Evolutionary conservation across 371 early-diverging fungal genomes (phyloP).

Genomic region (Haplosporangium sp.): DNA sequence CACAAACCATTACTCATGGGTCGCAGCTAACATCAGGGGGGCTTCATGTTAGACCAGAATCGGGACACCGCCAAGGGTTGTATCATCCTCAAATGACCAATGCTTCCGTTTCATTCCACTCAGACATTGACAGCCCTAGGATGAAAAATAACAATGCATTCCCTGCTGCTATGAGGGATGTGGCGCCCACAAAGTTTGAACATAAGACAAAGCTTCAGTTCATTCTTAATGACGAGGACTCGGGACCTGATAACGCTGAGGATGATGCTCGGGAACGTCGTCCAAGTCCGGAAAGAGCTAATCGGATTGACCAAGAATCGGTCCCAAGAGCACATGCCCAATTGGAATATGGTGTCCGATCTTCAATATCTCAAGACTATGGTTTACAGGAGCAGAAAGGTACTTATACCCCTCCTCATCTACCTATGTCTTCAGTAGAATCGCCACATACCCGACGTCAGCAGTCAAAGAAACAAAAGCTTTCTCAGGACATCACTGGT

Average conservation of each 20-base stretch:
- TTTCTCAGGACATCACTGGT: constrained; percentile 22
- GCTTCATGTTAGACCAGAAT: background rate
- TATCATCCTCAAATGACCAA: constrained; percentile 1
- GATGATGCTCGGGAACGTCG: constrained; percentile 18
- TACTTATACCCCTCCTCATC: background rate
- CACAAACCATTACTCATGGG: constrained; percentile 5
- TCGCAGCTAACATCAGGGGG: background rate
- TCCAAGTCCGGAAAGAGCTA: constrained; percentile 5
- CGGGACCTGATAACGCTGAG: constrained; percentile 20
- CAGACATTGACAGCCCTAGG: constrained; percentile 10
- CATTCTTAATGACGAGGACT: constrained; percentile 43
- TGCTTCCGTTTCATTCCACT: background rate
- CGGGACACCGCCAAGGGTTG: constrained; percentile 2
- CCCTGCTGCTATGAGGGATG: constrained; percentile 3
- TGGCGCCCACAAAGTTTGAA: constrained; percentile 18
- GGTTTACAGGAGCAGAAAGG: constrained; percentile 3
- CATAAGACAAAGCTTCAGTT: constrained; percentile 47
- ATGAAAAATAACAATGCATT: constrained; percentile 8
- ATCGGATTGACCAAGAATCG: constrained; percentile 7
- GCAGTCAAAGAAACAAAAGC: constrained; percentile 30
- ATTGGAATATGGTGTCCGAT: constrained; percentile 7
- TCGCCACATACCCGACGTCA: constrained; percentile 16
- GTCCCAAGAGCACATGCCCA: constrained; percentile 1
- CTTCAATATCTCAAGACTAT: constrained; percentile 13
- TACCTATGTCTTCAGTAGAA: background rate